Base-by-base conservation (phyloP, 2,329 filamentous ascomycete species). In the Talaromyces sp. region DNA sequence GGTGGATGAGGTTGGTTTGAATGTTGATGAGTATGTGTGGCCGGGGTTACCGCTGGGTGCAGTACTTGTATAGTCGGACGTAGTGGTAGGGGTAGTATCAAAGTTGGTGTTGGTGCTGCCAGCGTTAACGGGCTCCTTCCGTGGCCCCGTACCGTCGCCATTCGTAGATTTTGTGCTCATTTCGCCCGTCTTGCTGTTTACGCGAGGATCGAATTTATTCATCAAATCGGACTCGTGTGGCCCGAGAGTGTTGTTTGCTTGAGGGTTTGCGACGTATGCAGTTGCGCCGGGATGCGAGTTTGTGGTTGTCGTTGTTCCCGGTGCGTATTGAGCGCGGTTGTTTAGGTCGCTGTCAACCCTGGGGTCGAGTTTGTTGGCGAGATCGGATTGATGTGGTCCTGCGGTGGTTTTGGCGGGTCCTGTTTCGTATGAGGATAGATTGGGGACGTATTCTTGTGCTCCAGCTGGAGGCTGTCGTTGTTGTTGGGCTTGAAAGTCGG, bases 141-240 rank as follows among this genome's bases (percentile, higher is more conserved):
- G 22, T 4, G 38, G 6, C 1, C 64, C 64, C 15, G 54, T 49
- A 11, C 62, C 62, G 0, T 27, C 22, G 11, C 17, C 11, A 36
- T 45, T 56, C 5, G 61, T 69, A 1, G 70, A 61, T 51, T 70
- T 73, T 60, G 63, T 68, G 13, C 64, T 68, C 29, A 65, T 70
- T 27, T 69, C 66, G 6, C 68, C 70, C 0, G 69, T 72, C 54
- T 68, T 65, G 56, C 66, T 71, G 65, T 76, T 71, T 53, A 85
- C 76, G n/a, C 83, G 78, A n/a, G 84, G 83, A 69, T 86, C 84
- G 5, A 75, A 72, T 29, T 82, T 80, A 73, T 86, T 86, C 19
- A 76, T 76, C 6, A 77, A 5, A 58, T 80, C 78, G 19, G 76
- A 79, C 61, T 67, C 68, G 72, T 85, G 81, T 8, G 80, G 79